phyloP scores from a whole-genome alignment of 1,139 yeast genomes.

The Lodderomyces metapsilosis region DNA sequence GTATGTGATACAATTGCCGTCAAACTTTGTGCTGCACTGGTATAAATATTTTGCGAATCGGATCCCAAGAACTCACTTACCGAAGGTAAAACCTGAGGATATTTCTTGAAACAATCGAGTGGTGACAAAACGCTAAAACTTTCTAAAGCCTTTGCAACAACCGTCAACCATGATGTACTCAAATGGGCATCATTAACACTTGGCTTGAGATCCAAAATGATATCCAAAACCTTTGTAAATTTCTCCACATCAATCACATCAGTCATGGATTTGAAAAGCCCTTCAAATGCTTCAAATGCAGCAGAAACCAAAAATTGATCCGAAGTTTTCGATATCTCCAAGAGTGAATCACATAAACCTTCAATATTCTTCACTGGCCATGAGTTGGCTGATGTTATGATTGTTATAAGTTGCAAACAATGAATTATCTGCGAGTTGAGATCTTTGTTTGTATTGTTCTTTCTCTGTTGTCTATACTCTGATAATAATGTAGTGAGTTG shows the following conservation, averaged over 20 bases:
- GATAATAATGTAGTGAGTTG: slow-evolving; percentile 48
- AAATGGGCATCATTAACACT: slow-evolving; percentile 77
- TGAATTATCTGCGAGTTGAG: slow-evolving; percentile 64
- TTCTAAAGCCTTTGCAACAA: slow-evolving; percentile 80
- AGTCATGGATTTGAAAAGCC: slow-evolving; percentile 73
- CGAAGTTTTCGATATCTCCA: slow-evolving; percentile 75
- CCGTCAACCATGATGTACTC: slow-evolving; percentile 95
- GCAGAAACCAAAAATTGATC: slow-evolving; percentile 82
- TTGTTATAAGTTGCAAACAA: slow-evolving; percentile 67
- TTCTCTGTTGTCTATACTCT: slow-evolving; percentile 18
- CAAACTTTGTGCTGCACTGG: slow-evolving; percentile 83
- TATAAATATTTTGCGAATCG: slow-evolving; percentile 63
- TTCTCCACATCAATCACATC: slow-evolving; percentile 62
- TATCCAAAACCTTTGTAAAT: slow-evolving; percentile 61
- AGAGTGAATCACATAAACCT: slow-evolving; percentile 68
- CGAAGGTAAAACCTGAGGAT: slow-evolving; percentile 57
- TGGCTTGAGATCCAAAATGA: slow-evolving; percentile 79
- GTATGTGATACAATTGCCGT: slow-evolving; percentile 71
- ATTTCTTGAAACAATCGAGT: slow-evolving; percentile 50
- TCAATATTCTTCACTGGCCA: slow-evolving; percentile 80
- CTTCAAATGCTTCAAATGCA: slow-evolving; percentile 84
- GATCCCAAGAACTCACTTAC: slow-evolving; percentile 65
- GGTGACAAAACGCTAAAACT: slow-evolving; percentile 66
- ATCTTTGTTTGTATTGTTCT: slow-evolving; percentile 45
- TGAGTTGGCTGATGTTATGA: slow-evolving; percentile 68